Evolutionary conservation across 768 basidiomycete genomes (phyloP), one percentile per base, ranked within the genome.

Genomic region (Tricholoma terreum): DNA sequence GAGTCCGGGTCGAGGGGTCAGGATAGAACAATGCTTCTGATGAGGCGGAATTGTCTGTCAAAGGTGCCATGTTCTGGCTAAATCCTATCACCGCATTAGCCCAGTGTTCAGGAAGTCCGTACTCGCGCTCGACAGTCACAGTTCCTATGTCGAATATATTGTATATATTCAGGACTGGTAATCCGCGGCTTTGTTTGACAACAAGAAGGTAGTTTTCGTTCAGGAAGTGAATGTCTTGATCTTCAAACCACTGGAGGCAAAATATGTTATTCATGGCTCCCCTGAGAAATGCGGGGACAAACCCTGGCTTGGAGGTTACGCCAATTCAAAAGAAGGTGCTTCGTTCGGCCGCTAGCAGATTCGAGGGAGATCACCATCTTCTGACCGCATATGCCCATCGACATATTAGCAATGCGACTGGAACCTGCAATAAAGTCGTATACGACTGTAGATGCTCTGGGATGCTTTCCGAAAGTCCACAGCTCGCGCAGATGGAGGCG

Each of bases 31-130:
- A 67, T 7, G 82, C 79, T 46, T 69, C 77, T 2, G 77, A 63
- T 27, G 74, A 67, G 1, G 75, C 67, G 3, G 65, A 53, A 27
- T 71, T 56, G 24, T 79, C 76, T 46, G 61, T 66, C 59, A 68
- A 72, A 7, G 78, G 72, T 36, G 80, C 75, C 11, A 70, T 71
- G 58, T 86, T 84, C 1, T 75, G 75, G 49, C 74, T 73, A 59
- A 85, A 80, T 33, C 73, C 76, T 61, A 85, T 70, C 27, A 68
- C 68, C 12, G 76, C 78, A 36, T 72, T 71, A 46, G 61, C 70
- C 84, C 84, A 87, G 27, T 73, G 71, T 36, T 73, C 75, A 1
- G 85, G 82, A 21, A 87, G 76, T 61, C 85, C 82, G 64, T 84
- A 84, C 54, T 81, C 79, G 56, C 80, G 79, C 55, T 77, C 73